Evolutionary conservation across 1,284 basidiomycete species (phyloP), one percentile per base, ranked within the genome.

Genomic region (Puccinia triticina): DNA sequence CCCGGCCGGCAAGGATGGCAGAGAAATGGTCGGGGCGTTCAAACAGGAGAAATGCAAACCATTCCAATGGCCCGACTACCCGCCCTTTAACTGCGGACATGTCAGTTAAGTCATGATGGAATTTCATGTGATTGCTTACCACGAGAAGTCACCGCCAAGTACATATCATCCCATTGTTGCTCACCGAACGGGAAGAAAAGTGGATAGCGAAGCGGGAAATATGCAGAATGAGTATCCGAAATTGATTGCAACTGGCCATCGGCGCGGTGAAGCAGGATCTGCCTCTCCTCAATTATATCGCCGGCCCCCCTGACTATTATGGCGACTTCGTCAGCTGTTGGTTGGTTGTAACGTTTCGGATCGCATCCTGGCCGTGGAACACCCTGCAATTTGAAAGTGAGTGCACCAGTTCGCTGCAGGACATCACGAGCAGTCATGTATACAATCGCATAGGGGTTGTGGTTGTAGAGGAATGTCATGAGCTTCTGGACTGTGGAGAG

Each of bases 171-270:
- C 74, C 74, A 77, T 40, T 64, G 55, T 40, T 61, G 74, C 40
- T 57, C n/a, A 2, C 76, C 57, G 50, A 37, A 66, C 8, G 76
- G 76, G 12, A 77, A 77, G 11, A 77, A 32, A 2, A 77, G 14
- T 40, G 76, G 76, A 32, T 64, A 77, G 0, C 59, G 57, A 1
- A 77, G 32, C 3, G 76, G 26, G 12, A 66, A 29, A 26, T 77
- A 66, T 0, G 26, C 40, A 0, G 76, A 48, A 50, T 66, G 57
- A 7, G 26, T 46, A 29, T 77, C 76, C 7, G 34, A 43, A 43
- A 77, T 77, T 8, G 16, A 21, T 23, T 77, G n/a, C 34, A 77
- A 32, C 2, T 26, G 8, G 3, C n/a, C 26, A 23, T 66, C 43
- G 0, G 0, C 2, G 1, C 29, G 4, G 18, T 66, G 14, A 5